Conservation (phyloP, 345 rosid genomes). For the Noccaea caerulescens region DNA sequence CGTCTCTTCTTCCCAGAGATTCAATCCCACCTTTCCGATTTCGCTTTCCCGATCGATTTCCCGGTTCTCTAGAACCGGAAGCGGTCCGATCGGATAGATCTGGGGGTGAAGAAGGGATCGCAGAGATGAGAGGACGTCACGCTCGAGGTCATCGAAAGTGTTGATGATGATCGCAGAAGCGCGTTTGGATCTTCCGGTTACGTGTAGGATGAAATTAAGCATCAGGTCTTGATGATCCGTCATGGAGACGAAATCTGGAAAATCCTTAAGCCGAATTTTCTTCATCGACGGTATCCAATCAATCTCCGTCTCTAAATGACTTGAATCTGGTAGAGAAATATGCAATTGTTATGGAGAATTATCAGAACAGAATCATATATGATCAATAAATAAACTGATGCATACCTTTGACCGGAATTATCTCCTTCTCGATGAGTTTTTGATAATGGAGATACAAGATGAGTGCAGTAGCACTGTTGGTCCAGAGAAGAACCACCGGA, state of each 20-base stretch:
- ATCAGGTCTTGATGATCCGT: slow-evolving; percentile 46
- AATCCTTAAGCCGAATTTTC: slow-evolving; percentile 48
- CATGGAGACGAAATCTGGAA: slow-evolving; percentile 50
- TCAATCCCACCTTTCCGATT: slow-evolving; percentile 43
- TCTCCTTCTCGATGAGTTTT: slow-evolving; percentile 38
- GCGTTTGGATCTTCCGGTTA: slow-evolving; percentile 30
- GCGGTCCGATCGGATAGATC: slow-evolving; percentile 50
- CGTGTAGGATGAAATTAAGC: slow-evolving; percentile 39
- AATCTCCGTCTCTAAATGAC: slow-evolving; percentile 44
- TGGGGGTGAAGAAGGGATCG: slow-evolving; percentile 39
- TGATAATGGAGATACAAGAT: slow-evolving; percentile 30
- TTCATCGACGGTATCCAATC: slow-evolving; percentile 61
- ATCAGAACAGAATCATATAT: no score
- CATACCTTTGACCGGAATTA: slow-evolving; percentile 36
- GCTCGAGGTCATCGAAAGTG: slow-evolving; percentile 49
- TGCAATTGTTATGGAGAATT: no score
- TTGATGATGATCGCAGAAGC: slow-evolving; percentile 51
- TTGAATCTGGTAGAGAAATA: slow-evolving; percentile 40
- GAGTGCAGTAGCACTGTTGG: slow-evolving; percentile 39
- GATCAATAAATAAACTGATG: no score
- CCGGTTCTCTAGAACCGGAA: slow-evolving; percentile 39
- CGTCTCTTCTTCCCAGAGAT: slow-evolving; percentile 59
- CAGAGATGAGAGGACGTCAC: slow-evolving; percentile 38
- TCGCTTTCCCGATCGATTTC: slow-evolving; percentile 10
- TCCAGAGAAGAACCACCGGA: slow-evolving; percentile 44